These are phyloP conservation scores for Rhynchosporium agropyri DNA, from an alignment of 2,329 filamentous ascomycete species.

Conservation along the genomic window DNA sequence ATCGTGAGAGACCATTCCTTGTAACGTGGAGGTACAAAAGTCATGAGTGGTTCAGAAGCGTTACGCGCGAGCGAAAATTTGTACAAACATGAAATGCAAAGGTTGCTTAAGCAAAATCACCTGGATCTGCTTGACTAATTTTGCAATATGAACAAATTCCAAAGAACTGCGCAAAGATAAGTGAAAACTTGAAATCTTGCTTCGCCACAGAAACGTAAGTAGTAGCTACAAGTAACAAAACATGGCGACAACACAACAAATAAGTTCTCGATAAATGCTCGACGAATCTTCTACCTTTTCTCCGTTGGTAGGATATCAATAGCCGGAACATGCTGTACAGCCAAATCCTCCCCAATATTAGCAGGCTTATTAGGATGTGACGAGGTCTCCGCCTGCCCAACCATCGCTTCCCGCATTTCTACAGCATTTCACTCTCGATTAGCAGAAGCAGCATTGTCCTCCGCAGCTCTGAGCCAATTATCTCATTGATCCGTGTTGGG, in stretches of 20 bases:
- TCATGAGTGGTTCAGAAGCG: no score
- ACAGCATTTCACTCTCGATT: conserved; percentile 52
- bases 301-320: conserved; percentile 31
- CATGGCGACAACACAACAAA: not conserved
- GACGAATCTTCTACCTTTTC: conserved; percentile 5
- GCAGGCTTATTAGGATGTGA: conserved; percentile 15
- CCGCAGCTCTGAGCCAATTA: conserved; percentile 55
- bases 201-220: conserved; percentile 3
- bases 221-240: not conserved
- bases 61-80: no score
- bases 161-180: not conserved
- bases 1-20: no score
- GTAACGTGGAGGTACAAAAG: no score
- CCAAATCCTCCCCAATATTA: conserved; percentile 26
- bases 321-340: conserved; percentile 37
- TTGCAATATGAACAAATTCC: no score
- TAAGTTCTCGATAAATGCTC: not conserved
- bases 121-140: no score
- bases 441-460: conserved; percentile 43
- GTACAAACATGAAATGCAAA: no score
- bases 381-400: conserved; percentile 38
- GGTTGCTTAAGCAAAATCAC: no score
- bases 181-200: not conserved
- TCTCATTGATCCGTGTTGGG: conserved; percentile 57
- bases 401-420: conserved; percentile 52